Conservation (phyloP, 352 stramenopile genomes). For the Achlya hypogyna region DNA sequence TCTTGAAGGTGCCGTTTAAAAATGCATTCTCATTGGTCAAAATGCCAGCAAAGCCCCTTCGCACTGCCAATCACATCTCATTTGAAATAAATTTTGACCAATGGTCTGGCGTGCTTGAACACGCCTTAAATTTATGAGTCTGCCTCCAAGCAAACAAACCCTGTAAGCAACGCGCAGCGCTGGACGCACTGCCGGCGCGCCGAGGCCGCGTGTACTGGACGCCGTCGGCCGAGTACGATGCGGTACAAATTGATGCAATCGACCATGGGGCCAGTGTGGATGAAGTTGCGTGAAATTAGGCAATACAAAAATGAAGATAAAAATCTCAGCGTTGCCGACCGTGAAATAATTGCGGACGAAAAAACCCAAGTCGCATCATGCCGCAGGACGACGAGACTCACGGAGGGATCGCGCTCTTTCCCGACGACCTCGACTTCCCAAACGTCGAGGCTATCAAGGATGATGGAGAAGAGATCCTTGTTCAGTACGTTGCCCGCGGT, state of each 20-base stretch:
- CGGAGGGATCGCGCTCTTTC: not conserved
- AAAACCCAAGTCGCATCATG: too few relatives aligned
- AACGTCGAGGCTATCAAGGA: slow-evolving; percentile 72
- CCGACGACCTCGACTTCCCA: not conserved
- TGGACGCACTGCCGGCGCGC: too few relatives aligned
- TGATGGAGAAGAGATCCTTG: slow-evolving; percentile 64
- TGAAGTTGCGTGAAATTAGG: not conserved
- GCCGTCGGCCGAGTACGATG: too few relatives aligned
- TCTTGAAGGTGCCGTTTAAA: not conserved
- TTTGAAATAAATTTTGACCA: not conserved
- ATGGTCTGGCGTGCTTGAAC: too few relatives aligned
- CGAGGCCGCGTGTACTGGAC: too few relatives aligned
- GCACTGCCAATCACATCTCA: not conserved
- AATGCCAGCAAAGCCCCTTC: not conserved
- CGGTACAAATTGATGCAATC: too few relatives aligned
- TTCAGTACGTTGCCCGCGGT: slow-evolving; percentile 39
- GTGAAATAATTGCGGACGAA: not conserved
- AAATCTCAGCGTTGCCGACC: too few relatives aligned
- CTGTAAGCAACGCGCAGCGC: too few relatives aligned
- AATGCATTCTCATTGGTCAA: not conserved
- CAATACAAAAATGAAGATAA: too few relatives aligned
- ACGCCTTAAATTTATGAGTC: too few relatives aligned
- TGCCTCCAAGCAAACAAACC: too few relatives aligned
- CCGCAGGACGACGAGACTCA: not conserved
- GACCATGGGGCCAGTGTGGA: not conserved